phyloP scores from a whole-genome alignment of 2,329 filamentous ascomycete species.

The Paraphaeosphaeria minitans region DNA sequence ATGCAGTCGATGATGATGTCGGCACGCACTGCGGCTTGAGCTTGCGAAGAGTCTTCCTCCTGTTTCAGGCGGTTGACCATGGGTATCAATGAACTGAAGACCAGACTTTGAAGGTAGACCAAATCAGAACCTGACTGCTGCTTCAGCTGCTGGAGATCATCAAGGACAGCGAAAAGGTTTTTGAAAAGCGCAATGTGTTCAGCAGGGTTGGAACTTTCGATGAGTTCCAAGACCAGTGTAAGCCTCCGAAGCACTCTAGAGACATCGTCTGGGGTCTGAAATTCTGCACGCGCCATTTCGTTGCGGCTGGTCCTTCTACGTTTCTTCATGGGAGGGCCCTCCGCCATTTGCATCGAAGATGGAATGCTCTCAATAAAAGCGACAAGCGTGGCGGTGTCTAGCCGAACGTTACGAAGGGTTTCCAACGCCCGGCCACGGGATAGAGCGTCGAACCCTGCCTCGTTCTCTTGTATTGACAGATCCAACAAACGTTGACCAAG shows the following conservation, averaged over 20 bases:
- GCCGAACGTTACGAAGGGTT: conserved; percentile 72
- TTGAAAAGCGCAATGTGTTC: conserved; percentile 77
- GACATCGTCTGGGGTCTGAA: conserved; percentile 68
- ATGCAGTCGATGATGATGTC: conserved; percentile 95
- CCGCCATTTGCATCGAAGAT: conserved; percentile 72
- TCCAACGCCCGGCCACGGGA: conserved; percentile 65
- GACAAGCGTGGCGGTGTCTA: conserved; percentile 73
- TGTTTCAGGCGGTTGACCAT: conserved; percentile 79
- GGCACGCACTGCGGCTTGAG: conserved; percentile 79
- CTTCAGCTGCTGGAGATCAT: conserved; percentile 84
- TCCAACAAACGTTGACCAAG: conserved; percentile 68
- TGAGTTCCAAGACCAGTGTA: conserved; percentile 85
- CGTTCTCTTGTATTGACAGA: conserved; percentile 57
- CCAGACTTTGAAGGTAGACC: conserved; percentile 85
- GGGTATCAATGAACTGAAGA: conserved; percentile 78
- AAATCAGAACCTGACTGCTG: conserved; percentile 82
- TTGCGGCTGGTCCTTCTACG: conserved; percentile 77
- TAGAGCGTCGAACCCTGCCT: conserved; percentile 44
- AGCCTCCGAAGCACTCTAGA: conserved; percentile 73
- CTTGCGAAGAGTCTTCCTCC: conserved; percentile 63
- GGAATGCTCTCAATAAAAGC: conserved; percentile 77
- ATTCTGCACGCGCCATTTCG: conserved; percentile 66
- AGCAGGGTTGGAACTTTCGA: conserved; percentile 79
- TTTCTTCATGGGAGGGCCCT: conserved; percentile 75
- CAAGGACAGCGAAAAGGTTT: conserved; percentile 81